A percentile compares a stretch with the other conserved stretches of the same genome.
Evolutionary conservation across 306 rosid genomes (phyloP).

Genomic region (Clitoria ternatea): DNA sequence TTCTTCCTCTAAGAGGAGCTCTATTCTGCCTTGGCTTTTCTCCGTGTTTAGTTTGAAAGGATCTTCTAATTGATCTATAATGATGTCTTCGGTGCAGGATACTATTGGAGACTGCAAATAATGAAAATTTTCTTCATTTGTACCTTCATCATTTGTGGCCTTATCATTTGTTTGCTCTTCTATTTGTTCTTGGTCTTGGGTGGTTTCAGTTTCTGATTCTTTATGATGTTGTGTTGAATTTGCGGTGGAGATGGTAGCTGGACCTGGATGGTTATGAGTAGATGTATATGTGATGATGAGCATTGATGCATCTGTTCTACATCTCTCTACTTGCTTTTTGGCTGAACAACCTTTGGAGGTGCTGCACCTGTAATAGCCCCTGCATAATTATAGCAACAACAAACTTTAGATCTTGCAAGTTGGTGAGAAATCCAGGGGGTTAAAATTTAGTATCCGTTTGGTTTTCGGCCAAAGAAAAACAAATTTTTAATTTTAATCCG

Average conservation of each 20-base stretch:
- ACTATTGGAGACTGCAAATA: conserved; percentile 50
- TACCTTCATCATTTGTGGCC: conserved; percentile 5
- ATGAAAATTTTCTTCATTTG: conserved; percentile 39
- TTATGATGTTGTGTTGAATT: conserved; percentile 23
- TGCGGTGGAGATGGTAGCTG: conserved; percentile 34
- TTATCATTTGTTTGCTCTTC: conserved; percentile 20
- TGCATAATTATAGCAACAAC: conserved; percentile 21
- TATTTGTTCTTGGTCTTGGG: conserved; percentile 28
- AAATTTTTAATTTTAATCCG: too few species aligned
- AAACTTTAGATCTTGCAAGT: conserved; percentile 10
- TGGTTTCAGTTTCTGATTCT: conserved; percentile 30
- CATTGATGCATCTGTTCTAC: conserved; percentile 79
- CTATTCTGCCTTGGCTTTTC: conserved; percentile 33
- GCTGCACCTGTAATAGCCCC: conserved; percentile 90
- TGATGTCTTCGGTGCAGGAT: conserved; percentile 35
- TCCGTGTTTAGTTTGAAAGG: conserved; percentile 46
- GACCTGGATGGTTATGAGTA: conserved; percentile 77
- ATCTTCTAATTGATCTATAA: conserved; percentile 42
- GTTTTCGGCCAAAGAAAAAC: too few species aligned
- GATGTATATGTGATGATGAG: conserved; percentile 77
- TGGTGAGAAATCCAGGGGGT: not conserved
- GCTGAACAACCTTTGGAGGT: conserved; percentile 93
- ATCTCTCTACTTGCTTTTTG: conserved; percentile 91
- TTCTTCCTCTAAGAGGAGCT: conserved; percentile 44
- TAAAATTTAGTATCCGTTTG: not conserved